These are phyloP conservation scores for Trichosporon ovoides DNA, from an alignment of 1,284 basidiomycete species.

Conservation along the genomic window DNA sequence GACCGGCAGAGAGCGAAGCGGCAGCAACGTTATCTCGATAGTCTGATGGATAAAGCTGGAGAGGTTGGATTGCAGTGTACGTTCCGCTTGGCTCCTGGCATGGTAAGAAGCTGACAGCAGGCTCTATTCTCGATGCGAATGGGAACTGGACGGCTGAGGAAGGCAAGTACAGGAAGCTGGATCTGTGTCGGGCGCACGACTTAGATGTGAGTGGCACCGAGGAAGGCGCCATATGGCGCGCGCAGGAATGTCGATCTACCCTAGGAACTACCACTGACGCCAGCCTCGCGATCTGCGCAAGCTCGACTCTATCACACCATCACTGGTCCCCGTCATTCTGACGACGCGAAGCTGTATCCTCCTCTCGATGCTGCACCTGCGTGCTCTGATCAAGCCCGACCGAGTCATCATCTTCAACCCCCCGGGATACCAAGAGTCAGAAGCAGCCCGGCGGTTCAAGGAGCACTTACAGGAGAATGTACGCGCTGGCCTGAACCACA, in stretches of 20 bases:
- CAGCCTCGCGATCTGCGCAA: conserved; percentile 94
- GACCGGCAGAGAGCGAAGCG: conserved; percentile 10
- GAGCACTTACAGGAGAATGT: conserved; percentile 74
- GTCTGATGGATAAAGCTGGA: conserved; percentile 48
- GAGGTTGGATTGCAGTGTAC: conserved; percentile 45
- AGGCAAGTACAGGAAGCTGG: conserved; percentile 81
- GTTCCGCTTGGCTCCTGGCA: too few species aligned
- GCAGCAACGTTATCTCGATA: conserved; percentile 41
- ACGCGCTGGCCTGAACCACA: conserved; percentile 25
- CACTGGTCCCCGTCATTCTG: conserved; percentile 89
- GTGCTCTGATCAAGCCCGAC: conserved; percentile 90
- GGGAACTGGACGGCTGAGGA: conserved; percentile 86
- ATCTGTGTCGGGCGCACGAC: conserved; percentile 79
- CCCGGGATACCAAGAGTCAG: conserved; percentile 75
- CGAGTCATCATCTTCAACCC: conserved; percentile 88
- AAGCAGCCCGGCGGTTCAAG: conserved; percentile 76
- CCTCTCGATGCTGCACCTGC: conserved; percentile 89
- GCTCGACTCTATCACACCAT: conserved; percentile 71
- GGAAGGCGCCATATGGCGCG: too few species aligned
- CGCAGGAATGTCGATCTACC: neutral
- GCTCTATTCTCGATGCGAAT: conserved; percentile 77
- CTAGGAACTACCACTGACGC: too few species aligned
- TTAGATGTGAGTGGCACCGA: conserved; percentile 73
- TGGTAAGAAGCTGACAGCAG: conserved; percentile 47
- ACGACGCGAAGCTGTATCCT: conserved; percentile 81